Evolutionary conservation across 306 rosid genomes (phyloP).

Genomic region (Herpetospermum pedunculosum): DNA sequence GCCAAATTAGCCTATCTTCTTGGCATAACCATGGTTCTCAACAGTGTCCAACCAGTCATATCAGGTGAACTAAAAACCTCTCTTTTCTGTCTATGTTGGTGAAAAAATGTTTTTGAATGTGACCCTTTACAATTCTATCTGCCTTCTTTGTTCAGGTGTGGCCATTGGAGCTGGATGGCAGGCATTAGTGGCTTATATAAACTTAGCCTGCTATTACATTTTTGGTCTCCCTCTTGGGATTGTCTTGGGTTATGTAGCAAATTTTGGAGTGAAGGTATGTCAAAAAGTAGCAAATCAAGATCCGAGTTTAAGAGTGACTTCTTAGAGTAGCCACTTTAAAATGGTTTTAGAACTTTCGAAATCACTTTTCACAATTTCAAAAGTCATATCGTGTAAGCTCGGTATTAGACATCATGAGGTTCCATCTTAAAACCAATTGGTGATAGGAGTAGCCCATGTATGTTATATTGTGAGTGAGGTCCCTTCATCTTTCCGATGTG

Average conservation of each 20-base stretch:
- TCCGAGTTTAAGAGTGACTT: neutral
- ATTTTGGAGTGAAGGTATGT: slow-evolving; percentile 30
- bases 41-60: slow-evolving; percentile 26
- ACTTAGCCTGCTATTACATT: slow-evolving; percentile 37
- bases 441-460: too few relatives aligned
- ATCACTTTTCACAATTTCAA: neutral
- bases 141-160: slow-evolving; percentile 22
- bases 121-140: neutral
- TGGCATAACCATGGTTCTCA: slow-evolving; percentile 23
- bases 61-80: slow-evolving; percentile 20
- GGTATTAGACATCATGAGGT: too few relatives aligned
- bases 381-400: too few relatives aligned
- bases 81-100: neutral
- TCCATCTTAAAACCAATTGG: too few relatives aligned
- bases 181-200: slow-evolving; percentile 40
- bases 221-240: slow-evolving; percentile 43
- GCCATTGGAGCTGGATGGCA: slow-evolving; percentile 61
- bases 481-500: too few relatives aligned
- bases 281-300: neutral
- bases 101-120: neutral
- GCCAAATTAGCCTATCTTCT: slow-evolving; percentile 23
- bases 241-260: slow-evolving; percentile 18
- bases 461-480: too few relatives aligned
- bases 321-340: too few relatives aligned
- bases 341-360: too few relatives aligned